These are phyloP conservation scores for Verticillium klebahnii DNA, from an alignment of 2,329 filamentous ascomycete genomes.

Conservation along the genomic window DNA sequence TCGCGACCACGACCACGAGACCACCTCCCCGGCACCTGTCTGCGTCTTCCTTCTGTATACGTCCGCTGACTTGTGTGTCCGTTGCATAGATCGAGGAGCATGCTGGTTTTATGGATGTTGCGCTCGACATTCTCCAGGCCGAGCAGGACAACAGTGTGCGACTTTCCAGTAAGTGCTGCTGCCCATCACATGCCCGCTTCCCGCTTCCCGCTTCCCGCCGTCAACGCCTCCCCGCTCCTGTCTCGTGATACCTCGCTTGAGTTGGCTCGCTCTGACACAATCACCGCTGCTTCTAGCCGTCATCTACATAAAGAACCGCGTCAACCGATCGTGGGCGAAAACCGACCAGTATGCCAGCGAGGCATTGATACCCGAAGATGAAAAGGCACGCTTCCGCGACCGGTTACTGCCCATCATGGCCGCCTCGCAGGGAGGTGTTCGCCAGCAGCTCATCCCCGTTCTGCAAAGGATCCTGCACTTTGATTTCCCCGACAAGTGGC, in stretches of 20 bases:
- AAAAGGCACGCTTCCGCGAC: conserved; percentile 82
- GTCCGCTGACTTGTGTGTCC: not conserved
- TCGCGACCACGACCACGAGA: not conserved
- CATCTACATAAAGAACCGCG: conserved; percentile 96
- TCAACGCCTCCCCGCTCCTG: not conserved
- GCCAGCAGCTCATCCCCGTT: conserved; percentile 88
- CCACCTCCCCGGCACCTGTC: not conserved
- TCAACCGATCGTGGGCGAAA: conserved; percentile 85
- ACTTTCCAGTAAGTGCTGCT: conserved; percentile 69
- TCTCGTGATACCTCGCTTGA: not conserved
- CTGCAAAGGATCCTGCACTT: conserved; percentile 94
- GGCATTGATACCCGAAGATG: conserved; percentile 76
- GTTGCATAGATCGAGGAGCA: conserved; percentile 74
- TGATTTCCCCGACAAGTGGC: conserved; percentile 94
- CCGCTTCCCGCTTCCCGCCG: not conserved
- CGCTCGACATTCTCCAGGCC: conserved; percentile 83
- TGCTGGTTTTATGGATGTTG: conserved; percentile 82
- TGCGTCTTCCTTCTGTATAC: not conserved
- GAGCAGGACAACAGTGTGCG: conserved; percentile 84
- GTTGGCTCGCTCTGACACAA: not conserved
- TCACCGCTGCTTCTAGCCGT: conserved; percentile 58
- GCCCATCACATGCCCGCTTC: conserved; percentile 8
- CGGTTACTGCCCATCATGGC: conserved; percentile 87
- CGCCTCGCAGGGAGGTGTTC: conserved; percentile 72
- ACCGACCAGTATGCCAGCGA: conserved; percentile 70